Percentiles rank a stretch among this genome's conserved stretches.
Conservation (phyloP, 805 yeast species). For the Metschnikowia vanudenii region DNA sequence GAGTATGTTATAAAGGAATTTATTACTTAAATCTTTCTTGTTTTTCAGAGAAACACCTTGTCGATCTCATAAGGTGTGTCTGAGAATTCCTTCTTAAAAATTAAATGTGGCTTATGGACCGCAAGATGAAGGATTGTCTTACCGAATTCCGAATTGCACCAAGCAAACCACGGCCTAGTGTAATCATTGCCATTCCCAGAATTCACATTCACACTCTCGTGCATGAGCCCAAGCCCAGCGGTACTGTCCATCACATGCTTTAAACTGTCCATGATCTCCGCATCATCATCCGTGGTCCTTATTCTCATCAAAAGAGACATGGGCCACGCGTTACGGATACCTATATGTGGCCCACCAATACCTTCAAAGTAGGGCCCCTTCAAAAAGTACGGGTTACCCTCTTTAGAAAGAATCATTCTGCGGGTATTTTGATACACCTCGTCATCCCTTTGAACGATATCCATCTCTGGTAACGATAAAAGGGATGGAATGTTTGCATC, state of each 20-base stretch:
- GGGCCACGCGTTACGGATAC: conserved; percentile 83
- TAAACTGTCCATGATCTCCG: conserved; percentile 56
- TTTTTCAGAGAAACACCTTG: conserved; percentile 12
- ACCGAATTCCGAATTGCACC: conserved; percentile 93
- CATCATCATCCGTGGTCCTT: conserved; percentile 70
- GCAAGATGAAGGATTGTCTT: conserved; percentile 80
- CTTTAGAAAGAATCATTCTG: conserved; percentile 62
- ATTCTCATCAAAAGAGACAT: conserved; percentile 77
- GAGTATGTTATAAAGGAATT: too few relatives aligned
- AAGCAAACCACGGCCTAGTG: conserved; percentile 89
- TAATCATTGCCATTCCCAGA: conserved; percentile 44
- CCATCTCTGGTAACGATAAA: conserved; percentile 76
- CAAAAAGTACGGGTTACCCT: conserved; percentile 77
- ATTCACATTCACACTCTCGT: conserved; percentile 74
- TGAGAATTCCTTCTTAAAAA: conserved; percentile 49
- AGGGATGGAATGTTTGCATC: conserved; percentile 89
- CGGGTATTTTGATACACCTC: conserved; percentile 74
- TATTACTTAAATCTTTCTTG: too few relatives aligned
- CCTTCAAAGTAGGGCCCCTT: conserved; percentile 66
- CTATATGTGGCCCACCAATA: conserved; percentile 90
- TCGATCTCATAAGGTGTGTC: conserved; percentile 31
- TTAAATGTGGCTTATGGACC: conserved; percentile 65
- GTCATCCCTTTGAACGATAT: conserved; percentile 53
- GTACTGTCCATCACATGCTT: conserved; percentile 57
- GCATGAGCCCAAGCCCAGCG: conserved; percentile 76